A percentile compares a stretch with the other conserved stretches of the same genome.
These are phyloP conservation scores for Pseudocercospora eumusae DNA, from an alignment of 2,329 filamentous ascomycete species.

Conservation along the genomic window DNA sequence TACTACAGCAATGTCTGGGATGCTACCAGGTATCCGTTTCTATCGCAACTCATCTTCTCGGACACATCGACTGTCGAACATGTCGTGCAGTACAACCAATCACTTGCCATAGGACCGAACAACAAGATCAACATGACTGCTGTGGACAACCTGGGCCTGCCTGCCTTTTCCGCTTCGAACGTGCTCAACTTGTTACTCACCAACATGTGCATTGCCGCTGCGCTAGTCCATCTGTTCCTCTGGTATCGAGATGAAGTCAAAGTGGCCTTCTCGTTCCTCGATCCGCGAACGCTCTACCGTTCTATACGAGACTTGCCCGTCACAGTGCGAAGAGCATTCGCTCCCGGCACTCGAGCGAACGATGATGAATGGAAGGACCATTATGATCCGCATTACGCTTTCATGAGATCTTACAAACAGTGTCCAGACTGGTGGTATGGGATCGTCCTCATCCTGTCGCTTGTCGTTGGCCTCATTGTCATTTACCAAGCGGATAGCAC, in stretches of 20 bases:
- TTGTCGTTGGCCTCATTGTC: slow-evolving; percentile 18
- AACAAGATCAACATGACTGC: slow-evolving; percentile 11
- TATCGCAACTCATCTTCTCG: slow-evolving; percentile 9
- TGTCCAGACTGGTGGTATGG: slow-evolving; percentile 39
- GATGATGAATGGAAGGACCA: slow-evolving; percentile 5
- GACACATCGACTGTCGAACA: background rate
- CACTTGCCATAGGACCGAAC: background rate
- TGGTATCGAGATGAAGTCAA: slow-evolving; percentile 9
- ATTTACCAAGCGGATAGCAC: slow-evolving; percentile 66
- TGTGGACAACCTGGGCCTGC: slow-evolving; percentile 11
- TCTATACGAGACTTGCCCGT: background rate
- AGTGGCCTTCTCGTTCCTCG: slow-evolving; percentile 10
- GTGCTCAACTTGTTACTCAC: slow-evolving; percentile 12
- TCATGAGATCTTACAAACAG: slow-evolving; percentile 65
- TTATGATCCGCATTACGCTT: slow-evolving; percentile 61
- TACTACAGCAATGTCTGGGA: slow-evolving; percentile 50
- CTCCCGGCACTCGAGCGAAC: background rate
- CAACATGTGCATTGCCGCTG: slow-evolving; percentile 15
- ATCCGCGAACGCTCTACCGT: background rate
- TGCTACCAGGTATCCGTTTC: slow-evolving; percentile 29
- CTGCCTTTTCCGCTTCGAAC: slow-evolving; percentile 11
- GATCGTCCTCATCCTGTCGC: slow-evolving; percentile 13
- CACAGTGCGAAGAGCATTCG: slow-evolving; percentile 1
- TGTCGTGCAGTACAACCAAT: slow-evolving; percentile 1
- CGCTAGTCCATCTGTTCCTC: slow-evolving; percentile 13